Evolutionary conservation across 768 basidiomycete genomes (phyloP).

Genomic region (Trametes maxima): DNA sequence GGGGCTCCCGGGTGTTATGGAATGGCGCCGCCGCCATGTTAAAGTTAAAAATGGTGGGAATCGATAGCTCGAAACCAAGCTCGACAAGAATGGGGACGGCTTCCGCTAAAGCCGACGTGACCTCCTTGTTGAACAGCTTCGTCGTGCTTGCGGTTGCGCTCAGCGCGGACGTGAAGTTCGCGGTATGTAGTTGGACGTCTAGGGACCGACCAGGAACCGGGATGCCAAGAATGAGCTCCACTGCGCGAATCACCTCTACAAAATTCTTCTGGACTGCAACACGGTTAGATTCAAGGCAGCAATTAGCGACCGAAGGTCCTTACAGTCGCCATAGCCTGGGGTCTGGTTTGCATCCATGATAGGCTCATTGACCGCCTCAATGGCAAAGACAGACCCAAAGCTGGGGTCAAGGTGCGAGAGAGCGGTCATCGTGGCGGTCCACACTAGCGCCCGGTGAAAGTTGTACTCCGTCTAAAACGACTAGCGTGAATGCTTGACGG

Average conservation of each 20-base stretch:
- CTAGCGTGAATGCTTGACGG: background rate
- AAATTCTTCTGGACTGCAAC: conserved; percentile 67
- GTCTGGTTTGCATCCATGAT: conserved; percentile 71
- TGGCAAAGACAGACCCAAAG: conserved; percentile 65
- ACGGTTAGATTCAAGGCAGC: background rate
- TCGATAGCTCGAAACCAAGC: conserved; percentile 27
- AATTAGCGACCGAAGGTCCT: conserved; percentile 23
- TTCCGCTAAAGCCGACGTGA: conserved; percentile 37
- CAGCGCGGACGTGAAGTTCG: conserved; percentile 42
- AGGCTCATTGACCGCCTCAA: conserved; percentile 80
- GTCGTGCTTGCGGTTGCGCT: conserved; percentile 15
- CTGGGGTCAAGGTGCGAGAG: conserved; percentile 69
- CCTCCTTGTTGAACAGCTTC: conserved; percentile 33
- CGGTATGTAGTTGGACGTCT: conserved; percentile 26
- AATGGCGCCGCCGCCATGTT: conserved; percentile 25
- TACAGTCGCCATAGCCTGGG: conserved; percentile 72
- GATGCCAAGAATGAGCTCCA: conserved; percentile 65
- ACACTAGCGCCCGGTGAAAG: conserved; percentile 77
- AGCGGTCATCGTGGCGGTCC: conserved; percentile 79
- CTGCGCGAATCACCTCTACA: conserved; percentile 64
- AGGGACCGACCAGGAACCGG: conserved; percentile 31
- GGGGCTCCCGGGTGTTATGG: conserved; percentile 26
- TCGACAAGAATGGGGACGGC: conserved; percentile 41
- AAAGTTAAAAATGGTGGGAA: conserved; percentile 27
- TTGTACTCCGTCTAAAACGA: conserved; percentile 60